These are phyloP conservation scores for Fusarium udum DNA, from an alignment of 2,329 filamentous ascomycete genomes.

Conservation along the genomic window DNA sequence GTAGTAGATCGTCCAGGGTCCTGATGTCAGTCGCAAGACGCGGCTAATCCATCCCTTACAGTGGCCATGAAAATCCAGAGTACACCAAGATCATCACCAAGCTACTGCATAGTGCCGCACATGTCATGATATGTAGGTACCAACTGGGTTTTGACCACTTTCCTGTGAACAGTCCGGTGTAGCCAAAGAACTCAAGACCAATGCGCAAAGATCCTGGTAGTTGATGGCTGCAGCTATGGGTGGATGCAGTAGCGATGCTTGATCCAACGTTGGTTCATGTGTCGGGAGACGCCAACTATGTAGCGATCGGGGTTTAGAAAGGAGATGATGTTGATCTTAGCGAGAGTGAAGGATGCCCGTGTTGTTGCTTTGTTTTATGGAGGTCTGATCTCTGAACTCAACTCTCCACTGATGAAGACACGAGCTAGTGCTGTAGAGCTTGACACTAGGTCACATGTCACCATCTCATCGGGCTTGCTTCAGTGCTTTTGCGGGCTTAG, in stretches of 20 bases:
- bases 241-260: not conserved
- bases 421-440: conserved; percentile 6
- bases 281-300: not conserved
- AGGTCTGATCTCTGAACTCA: not conserved
- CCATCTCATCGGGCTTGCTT: conserved; percentile 23
- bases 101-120: not conserved
- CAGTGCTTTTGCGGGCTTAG: conserved; percentile 12
- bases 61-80: not conserved
- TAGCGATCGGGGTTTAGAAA: not conserved
- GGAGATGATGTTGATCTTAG: not conserved
- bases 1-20: not conserved
- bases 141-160: not conserved
- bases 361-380: conserved; percentile 13
- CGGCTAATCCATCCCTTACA: conserved; percentile 8
- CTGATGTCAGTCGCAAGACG: conserved; percentile 15
- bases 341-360: conserved; percentile 1
- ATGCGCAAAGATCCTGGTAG: not conserved
- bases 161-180: not conserved
- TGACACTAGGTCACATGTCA: conserved; percentile 13
- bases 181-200: conserved; percentile 2
- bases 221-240: not conserved
- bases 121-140: conserved; percentile 6
- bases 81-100: not conserved
- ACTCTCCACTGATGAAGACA: not conserved
- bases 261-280: not conserved